Evolutionary conservation across 257 asterid genomes (phyloP).

Genomic region (Ballota nigra): DNA sequence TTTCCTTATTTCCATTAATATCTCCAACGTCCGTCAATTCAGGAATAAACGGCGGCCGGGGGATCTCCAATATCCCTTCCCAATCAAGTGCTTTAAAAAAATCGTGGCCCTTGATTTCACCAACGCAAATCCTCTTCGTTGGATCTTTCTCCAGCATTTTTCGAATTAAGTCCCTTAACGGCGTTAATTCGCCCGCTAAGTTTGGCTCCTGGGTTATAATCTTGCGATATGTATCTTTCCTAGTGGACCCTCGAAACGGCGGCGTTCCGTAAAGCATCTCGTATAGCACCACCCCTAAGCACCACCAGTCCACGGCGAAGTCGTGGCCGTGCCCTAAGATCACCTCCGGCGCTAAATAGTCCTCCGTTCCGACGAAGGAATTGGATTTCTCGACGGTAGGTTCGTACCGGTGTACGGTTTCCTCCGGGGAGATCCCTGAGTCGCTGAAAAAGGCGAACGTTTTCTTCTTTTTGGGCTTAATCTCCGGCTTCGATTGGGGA

Average conservation of each 20-base stretch:
- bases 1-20: slow-evolving; percentile 34
- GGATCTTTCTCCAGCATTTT: slow-evolving; percentile 75
- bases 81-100: slow-evolving; percentile 63
- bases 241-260: slow-evolving; percentile 64
- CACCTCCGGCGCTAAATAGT: slow-evolving; percentile 83
- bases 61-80: slow-evolving; percentile 50
- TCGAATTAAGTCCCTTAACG: slow-evolving; percentile 67
- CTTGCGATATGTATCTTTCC: slow-evolving; percentile 66
- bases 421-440: slow-evolving; percentile 44
- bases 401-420: slow-evolving; percentile 33
- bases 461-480: slow-evolving; percentile 28
- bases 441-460: slow-evolving; percentile 27
- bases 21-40: slow-evolving; percentile 40
- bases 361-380: slow-evolving; percentile 92
- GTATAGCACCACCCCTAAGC: slow-evolving; percentile 67
- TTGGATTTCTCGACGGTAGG: slow-evolving; percentile 47
- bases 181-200: slow-evolving; percentile 65
- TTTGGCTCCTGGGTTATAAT: slow-evolving; percentile 42
- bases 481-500: slow-evolving; percentile 16
- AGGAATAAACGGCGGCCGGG: slow-evolving; percentile 83
- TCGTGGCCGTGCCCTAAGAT: slow-evolving; percentile 77
- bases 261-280: slow-evolving; percentile 85
- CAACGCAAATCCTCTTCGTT: slow-evolving; percentile 39
- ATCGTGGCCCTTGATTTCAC: slow-evolving; percentile 52
- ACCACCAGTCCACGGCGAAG: slow-evolving; percentile 93